phyloP scores from a whole-genome alignment of 2,329 filamentous ascomycete species.

The Chrysoporthe austroafricana region DNA sequence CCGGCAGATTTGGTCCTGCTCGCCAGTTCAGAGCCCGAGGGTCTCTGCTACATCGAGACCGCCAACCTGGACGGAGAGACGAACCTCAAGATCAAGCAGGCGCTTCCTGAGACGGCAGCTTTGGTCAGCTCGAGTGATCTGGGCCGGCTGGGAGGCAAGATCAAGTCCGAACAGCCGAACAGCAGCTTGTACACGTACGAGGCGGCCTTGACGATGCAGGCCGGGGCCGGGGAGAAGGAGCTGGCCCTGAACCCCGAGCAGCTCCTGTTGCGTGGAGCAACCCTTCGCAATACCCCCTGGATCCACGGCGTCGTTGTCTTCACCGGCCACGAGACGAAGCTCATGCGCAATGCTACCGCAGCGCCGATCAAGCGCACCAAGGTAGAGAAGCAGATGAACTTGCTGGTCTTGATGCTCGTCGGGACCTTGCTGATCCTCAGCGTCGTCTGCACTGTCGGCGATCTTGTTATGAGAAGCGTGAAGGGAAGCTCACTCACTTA shows the following conservation, averaged over 20 bases:
- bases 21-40: conserved; percentile 95
- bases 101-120: conserved; percentile 85
- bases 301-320: conserved; percentile 96
- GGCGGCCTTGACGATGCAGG: conserved; percentile 88
- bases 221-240: conserved; percentile 91
- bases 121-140: conserved; percentile 87
- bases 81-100: conserved; percentile 98
- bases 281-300: conserved; percentile 94
- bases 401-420: conserved; percentile 88
- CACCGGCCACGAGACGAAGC: conserved; percentile 95
- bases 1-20: conserved; percentile 91
- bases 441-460: conserved; percentile 87
- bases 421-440: conserved; percentile 82
- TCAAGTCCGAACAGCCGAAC: conserved; percentile 96
- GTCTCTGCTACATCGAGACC: conserved; percentile 97
- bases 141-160: conserved; percentile 79
- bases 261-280: conserved; percentile 88
- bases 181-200: conserved; percentile 99
- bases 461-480: conserved; percentile 76
- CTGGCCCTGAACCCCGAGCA: conserved; percentile 89
- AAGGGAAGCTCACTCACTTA: conserved; percentile 69
- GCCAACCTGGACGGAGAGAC: conserved; percentile 98
- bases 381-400: conserved; percentile 91
- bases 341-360: conserved; percentile 98
- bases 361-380: conserved; percentile 97